Evolutionary conservation across 768 basidiomycete genomes (phyloP).

Genomic region (Calocybe cyanea): DNA sequence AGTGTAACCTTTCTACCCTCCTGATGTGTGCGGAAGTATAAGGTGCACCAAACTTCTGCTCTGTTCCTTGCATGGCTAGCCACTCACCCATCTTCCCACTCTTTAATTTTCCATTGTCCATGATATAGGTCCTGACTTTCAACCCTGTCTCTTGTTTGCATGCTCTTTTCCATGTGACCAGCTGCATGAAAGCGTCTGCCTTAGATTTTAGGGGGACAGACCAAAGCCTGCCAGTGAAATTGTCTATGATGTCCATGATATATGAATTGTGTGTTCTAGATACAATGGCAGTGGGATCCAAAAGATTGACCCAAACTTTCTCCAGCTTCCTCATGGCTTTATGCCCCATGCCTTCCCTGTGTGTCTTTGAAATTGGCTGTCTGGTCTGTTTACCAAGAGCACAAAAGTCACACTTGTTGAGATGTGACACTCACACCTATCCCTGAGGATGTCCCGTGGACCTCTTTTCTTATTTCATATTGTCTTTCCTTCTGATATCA

Average conservation of each 20-base stretch:
- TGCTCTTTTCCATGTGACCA: conserved; percentile 7
- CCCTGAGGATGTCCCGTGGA: no score
- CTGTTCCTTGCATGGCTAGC: conserved; percentile 9
- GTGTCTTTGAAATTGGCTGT: conserved; percentile 25
- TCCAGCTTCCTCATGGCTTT: not conserved
- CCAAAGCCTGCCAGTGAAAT: no score
- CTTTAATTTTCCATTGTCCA: no score
- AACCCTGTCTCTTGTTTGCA: not conserved
- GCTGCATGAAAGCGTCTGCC: not conserved
- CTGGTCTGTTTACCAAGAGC: no score
- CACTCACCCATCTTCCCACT: conserved; percentile 13
- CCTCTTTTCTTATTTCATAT: no score
- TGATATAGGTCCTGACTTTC: no score
- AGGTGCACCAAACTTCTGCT: no score
- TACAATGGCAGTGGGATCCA: not conserved
- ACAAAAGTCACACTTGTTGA: no score
- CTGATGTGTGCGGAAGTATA: conserved; percentile 32
- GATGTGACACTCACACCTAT: no score
- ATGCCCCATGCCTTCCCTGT: conserved; percentile 19
- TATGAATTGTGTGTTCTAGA: not conserved
- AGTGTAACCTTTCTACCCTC: conserved; percentile 27
- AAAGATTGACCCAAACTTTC: not conserved
- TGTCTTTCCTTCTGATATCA: no score
- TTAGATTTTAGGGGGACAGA: not conserved
- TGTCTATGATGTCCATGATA: no score